Base-by-base conservation (phyloP, 768 basidiomycete species). In the Naganishia vishniacii region DNA sequence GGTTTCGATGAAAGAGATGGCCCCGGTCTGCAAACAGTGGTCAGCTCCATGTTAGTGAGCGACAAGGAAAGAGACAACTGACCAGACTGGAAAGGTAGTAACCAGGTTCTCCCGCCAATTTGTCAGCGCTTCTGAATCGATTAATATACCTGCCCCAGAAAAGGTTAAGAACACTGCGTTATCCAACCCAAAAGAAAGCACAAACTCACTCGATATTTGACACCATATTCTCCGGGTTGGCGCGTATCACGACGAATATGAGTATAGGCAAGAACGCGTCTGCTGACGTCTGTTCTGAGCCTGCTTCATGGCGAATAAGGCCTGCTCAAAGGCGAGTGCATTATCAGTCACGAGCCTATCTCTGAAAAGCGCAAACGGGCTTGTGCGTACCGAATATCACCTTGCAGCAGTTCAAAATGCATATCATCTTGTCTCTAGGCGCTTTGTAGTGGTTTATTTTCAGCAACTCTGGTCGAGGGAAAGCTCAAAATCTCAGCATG, bases 371-470 rank as follows among this genome's bases (percentile, higher is more conserved):
- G n/a, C n/a, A n/a, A 25, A 28, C 7, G 59, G 69, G 40, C 67
- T 48, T 40, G 13, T 28, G 77, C 87, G 65, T 68, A 92, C 94
- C 95, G 72, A 95, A 98, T 70, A 99, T 98, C 77, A 99, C 91
- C 80, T 99, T 99, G 84, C 93, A 99, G 77, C 86, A 89, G 73
- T 99, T 99, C 53, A 98, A 79, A 41, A 98, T 88, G 77, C 95
- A 98, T 61, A 99, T 98, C 58, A 98, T 80, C 79, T 99, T 99
- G 78, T 99, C 95, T 45, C 95, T 83, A 8, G 95, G 95, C 11
- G 95, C 95, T 77, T 98, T 98, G 81, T 98, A 99, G 74, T 97
- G 92, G 72, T 95, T 98, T 67, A 99, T 87, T 82, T 97, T 98
- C 69, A 91, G 77, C 45, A 99, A 81, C 77, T 99, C 95, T 73